Evolutionary conservation across 1,139 yeast genomes (phyloP).

Genomic region (Ogataea hybrid): DNA sequence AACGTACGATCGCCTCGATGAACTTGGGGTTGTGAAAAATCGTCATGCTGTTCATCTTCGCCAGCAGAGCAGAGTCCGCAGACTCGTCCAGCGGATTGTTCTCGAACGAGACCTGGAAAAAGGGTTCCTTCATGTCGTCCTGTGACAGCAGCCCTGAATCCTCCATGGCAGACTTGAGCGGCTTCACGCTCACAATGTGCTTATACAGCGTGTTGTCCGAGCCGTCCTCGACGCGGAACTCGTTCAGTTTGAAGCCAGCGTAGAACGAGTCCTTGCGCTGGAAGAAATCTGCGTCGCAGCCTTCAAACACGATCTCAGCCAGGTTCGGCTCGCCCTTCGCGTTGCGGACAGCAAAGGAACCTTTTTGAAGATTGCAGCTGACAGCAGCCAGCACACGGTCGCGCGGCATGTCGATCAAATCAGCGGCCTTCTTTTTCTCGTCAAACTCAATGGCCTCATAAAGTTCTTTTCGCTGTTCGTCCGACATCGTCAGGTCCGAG

Average conservation of each 20-base stretch:
- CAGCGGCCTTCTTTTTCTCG: slow-evolving; percentile 54
- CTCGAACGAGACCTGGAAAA: slow-evolving; percentile 81
- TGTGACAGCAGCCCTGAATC: slow-evolving; percentile 11
- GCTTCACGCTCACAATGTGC: slow-evolving; percentile 86
- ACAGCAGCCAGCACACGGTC: slow-evolving; percentile 70
- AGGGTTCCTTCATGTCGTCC: slow-evolving; percentile 45
- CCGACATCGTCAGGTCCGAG: slow-evolving; percentile 41
- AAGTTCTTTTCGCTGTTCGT: slow-evolving; percentile 75
- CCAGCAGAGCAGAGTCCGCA: slow-evolving; percentile 76
- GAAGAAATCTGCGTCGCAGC: slow-evolving; percentile 68
- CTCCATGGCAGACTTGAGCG: slow-evolving; percentile 38
- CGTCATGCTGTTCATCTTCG: slow-evolving; percentile 83
- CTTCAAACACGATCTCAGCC: slow-evolving; percentile 81
- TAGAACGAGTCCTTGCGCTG: slow-evolving; percentile 81
- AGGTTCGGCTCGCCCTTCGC: slow-evolving; percentile 42
- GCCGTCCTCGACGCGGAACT: slow-evolving; percentile 85
- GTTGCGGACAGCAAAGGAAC: slow-evolving; percentile 66
- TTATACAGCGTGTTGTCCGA: slow-evolving; percentile 70
- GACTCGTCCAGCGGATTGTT: slow-evolving; percentile 78
- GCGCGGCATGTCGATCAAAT: slow-evolving; percentile 65
- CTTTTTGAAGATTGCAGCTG: slow-evolving; percentile 66
- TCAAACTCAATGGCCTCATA: slow-evolving; percentile 94
- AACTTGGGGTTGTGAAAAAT: slow-evolving; percentile 83
- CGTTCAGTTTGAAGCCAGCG: slow-evolving; percentile 71
- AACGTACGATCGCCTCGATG: slow-evolving; percentile 67